phyloP scores from a whole-genome alignment of 1,284 basidiomycete species.

The Tylopilus orsonianus region DNA sequence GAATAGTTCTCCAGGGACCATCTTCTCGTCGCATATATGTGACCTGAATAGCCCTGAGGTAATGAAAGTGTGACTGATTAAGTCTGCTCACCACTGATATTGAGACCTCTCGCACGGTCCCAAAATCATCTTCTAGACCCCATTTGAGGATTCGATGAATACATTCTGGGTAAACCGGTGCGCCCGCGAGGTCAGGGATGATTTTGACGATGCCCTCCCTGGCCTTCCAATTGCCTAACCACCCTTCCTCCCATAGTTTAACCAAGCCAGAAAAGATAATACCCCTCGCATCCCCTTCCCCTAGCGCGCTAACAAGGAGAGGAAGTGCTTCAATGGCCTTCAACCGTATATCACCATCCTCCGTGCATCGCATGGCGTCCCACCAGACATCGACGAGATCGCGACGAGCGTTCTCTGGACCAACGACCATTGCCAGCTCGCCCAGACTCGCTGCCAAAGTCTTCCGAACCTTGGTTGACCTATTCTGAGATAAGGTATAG shows the following conservation, averaged over 20 bases:
- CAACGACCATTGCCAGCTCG: conserved; percentile 86
- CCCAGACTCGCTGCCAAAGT: conserved; percentile 87
- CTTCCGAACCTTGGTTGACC: conserved; percentile 64
- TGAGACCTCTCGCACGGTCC: conserved; percentile 81
- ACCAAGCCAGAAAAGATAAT: conserved; percentile 55
- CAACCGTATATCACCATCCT: conserved; percentile 69
- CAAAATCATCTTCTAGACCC: conserved; percentile 78
- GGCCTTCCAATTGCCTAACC: conserved; percentile 80
- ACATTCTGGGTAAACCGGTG: conserved; percentile 34
- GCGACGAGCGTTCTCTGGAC: conserved; percentile 60
- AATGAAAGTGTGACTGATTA: conserved; percentile 1
- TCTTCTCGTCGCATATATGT: conserved; percentile 25
- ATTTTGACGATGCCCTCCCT: conserved; percentile 68
- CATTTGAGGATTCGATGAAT: conserved; percentile 52
- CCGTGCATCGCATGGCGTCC: conserved; percentile 52
- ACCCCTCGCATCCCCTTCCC: conserved; percentile 45
- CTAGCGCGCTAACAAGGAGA: conserved; percentile 58
- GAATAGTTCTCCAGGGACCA: conserved; percentile 27
- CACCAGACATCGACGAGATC: conserved; percentile 81
- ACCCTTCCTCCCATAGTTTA: conserved; percentile 61
- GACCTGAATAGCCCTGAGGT: conserved; percentile 20
- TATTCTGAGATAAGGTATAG: conserved; percentile 58
- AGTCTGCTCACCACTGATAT: conserved; percentile 40
- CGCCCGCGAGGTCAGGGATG: conserved; percentile 42
- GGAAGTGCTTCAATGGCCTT: conserved; percentile 67